Conservation (phyloP, 768 basidiomycete species). For the Russula olivacea region DNA sequence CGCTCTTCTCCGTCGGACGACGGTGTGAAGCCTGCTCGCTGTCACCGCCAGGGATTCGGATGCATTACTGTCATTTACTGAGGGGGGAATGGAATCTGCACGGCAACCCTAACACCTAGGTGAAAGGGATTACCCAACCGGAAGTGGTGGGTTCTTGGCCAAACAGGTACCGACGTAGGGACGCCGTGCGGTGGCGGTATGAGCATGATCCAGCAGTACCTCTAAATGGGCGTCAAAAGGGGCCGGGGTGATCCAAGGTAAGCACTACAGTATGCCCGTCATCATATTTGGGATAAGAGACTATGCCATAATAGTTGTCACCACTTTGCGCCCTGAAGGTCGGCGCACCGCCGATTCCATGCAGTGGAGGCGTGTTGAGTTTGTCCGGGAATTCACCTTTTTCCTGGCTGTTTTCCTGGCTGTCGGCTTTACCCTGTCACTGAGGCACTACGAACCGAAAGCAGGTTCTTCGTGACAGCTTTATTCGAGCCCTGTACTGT, state of each 20-base stretch:
- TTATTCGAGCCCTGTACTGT: not conserved
- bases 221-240: not conserved
- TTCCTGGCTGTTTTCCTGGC: not conserved
- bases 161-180: not conserved
- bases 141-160: not conserved
- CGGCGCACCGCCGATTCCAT: not conserved
- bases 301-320: not conserved
- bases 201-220: not conserved
- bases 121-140: slow-evolving; percentile 2
- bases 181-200: slow-evolving; percentile 1
- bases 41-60: not conserved
- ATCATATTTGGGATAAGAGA: not conserved
- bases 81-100: not conserved
- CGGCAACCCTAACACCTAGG: slow-evolving; percentile 2
- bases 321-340: not conserved
- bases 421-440: not conserved
- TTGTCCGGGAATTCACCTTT: not conserved
- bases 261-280: not conserved
- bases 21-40: not conserved
- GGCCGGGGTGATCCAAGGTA: not conserved
- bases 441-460: not conserved
- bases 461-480: too few species aligned
- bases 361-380: slow-evolving; percentile 1
- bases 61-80: not conserved
- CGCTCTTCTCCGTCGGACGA: not conserved